phyloP scores from a whole-genome alignment of 345 rosid species.

The Populus alba region DNA sequence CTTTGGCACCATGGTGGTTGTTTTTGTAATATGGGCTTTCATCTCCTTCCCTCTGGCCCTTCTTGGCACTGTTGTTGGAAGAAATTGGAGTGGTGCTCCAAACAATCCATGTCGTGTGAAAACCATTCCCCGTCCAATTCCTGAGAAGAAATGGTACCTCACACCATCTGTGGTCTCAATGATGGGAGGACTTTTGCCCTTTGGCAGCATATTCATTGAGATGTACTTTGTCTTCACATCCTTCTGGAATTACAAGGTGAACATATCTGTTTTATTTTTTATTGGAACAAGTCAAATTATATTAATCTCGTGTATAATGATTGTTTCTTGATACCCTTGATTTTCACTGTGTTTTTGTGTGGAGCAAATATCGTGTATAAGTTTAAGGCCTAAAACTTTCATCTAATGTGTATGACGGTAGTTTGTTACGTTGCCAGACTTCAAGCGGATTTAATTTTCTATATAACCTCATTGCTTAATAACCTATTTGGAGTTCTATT shows the following conservation, averaged over 20 bases:
- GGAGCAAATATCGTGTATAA: not conserved
- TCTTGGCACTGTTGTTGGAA: conserved; percentile 89
- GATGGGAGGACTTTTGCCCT: conserved; percentile 92
- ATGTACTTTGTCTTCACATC: conserved; percentile 98
- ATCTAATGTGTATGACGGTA: not conserved
- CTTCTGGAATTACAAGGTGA: conserved; percentile 98
- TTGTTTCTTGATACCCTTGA: not conserved
- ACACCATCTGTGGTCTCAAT: conserved; percentile 86
- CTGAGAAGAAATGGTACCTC: conserved; percentile 95
- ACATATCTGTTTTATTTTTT: not conserved
- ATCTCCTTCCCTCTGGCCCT: conserved; percentile 94
- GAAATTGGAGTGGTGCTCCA: conserved; percentile 95
- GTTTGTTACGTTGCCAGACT: not conserved
- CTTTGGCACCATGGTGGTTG: conserved; percentile 92
- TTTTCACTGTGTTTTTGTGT: not conserved
- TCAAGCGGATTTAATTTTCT: not conserved
- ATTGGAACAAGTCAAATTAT: not conserved
- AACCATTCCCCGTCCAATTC: conserved; percentile 94
- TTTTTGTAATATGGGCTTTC: conserved; percentile 88
- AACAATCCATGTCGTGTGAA: conserved; percentile 95
- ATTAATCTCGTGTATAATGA: not conserved
- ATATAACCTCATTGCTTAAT: not conserved
- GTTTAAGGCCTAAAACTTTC: not conserved
- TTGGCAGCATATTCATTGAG: conserved; percentile 95
- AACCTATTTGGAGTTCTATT: not conserved